Percentiles rank a stretch among this genome's conserved stretches.
phyloP scores from a whole-genome alignment of 2,329 filamentous ascomycete genomes.

The Penicillium sp. region DNA sequence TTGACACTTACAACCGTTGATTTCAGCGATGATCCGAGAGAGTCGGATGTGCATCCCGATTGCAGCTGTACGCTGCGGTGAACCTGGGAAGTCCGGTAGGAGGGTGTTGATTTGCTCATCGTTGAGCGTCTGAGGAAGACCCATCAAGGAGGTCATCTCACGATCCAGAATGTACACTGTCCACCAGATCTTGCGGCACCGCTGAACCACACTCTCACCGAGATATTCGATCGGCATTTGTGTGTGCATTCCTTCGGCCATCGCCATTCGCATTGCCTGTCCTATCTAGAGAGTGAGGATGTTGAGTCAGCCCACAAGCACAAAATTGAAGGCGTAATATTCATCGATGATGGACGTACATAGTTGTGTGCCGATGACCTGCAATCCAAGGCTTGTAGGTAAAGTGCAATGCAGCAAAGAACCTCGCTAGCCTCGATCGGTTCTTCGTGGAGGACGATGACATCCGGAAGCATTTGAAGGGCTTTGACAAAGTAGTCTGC shows the following conservation, averaged over 20 bases:
- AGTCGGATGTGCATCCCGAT: slow-evolving; percentile 53
- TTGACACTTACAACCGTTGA: slow-evolving; percentile 47
- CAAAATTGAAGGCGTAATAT: slow-evolving; percentile 34
- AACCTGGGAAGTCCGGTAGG: slow-evolving; percentile 50
- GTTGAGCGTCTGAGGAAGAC: slow-evolving; percentile 54
- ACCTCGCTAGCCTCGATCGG: slow-evolving; percentile 54
- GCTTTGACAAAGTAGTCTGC: slow-evolving; percentile 53
- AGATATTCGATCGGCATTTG: slow-evolving; percentile 55
- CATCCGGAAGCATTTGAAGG: slow-evolving; percentile 50
- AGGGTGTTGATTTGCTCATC: slow-evolving; percentile 57
- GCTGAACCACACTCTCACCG: slow-evolving; percentile 50
- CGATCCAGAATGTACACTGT: slow-evolving; percentile 60
- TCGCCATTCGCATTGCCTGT: slow-evolving; percentile 58
- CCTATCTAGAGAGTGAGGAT: slow-evolving; percentile 50
- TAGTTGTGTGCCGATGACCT: slow-evolving; percentile 55
- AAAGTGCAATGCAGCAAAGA: slow-evolving; percentile 55
- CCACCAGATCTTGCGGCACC: slow-evolving; percentile 60
- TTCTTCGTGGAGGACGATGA: slow-evolving; percentile 46
- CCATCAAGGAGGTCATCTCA: slow-evolving; percentile 60
- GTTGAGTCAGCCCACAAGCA: slow-evolving; percentile 42
- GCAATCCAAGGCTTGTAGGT: slow-evolving; percentile 56
- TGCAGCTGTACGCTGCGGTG: slow-evolving; percentile 44
- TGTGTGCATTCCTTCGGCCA: slow-evolving; percentile 58
- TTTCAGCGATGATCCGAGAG: slow-evolving; percentile 50
- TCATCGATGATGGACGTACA: slow-evolving; percentile 35